Conservation (phyloP, 129 eudicot species). For the Escallonia herrerae region DNA sequence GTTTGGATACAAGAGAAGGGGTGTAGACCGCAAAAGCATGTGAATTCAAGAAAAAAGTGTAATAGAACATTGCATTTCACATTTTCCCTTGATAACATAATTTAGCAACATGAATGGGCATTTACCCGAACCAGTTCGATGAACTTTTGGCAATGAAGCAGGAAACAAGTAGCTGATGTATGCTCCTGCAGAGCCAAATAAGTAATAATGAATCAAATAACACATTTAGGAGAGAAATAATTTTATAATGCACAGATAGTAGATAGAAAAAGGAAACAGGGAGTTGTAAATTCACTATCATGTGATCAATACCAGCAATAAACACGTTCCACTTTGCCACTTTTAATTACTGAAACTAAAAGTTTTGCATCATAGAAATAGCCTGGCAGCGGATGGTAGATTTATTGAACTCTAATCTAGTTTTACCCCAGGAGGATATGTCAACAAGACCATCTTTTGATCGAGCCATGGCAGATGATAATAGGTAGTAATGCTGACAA, state of each 20-base stretch:
- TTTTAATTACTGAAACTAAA: no score
- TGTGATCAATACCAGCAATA: no score
- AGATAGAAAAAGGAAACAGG: not conserved
- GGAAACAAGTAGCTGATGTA: constrained; percentile 59
- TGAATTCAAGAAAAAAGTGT: not conserved
- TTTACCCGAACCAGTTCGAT: constrained; percentile 91
- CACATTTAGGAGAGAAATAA: not conserved
- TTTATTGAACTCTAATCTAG: no score
- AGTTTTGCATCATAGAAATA: no score
- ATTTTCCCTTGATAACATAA: not conserved
- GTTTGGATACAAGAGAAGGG: not conserved
- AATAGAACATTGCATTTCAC: not conserved
- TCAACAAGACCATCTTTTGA: no score
- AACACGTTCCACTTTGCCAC: no score
- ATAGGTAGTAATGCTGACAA: no score
- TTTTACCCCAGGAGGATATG: no score
- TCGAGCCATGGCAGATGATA: no score
- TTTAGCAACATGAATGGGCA: constrained; percentile 9
- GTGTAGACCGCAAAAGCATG: not conserved
- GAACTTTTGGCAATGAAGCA: constrained; percentile 89
- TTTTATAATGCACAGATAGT: not conserved
- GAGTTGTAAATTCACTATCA: not conserved
- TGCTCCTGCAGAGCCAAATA: constrained; percentile 48
- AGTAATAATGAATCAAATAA: no score
- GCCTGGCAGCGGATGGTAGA: no score